Conservation (phyloP, 768 basidiomycete species). For the Rhizopogon rudus region DNA sequence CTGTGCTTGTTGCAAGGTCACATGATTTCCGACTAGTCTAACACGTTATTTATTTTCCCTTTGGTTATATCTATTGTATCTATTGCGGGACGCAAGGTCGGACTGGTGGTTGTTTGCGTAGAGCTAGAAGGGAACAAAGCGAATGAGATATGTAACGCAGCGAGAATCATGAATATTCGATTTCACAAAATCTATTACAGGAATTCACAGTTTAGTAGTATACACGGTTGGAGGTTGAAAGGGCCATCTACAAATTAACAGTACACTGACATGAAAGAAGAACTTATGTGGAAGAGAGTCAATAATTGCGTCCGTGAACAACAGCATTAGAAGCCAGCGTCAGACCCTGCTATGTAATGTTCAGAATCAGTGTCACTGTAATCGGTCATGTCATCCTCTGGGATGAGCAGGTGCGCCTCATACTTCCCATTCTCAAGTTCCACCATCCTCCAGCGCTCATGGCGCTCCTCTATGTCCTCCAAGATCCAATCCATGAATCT, state of each 20-base stretch:
- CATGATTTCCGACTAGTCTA: too few relatives aligned
- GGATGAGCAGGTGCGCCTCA: constrained; percentile 38
- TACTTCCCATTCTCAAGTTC: constrained; percentile 33
- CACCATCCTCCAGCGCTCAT: constrained; percentile 39
- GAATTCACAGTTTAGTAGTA: too few relatives aligned
- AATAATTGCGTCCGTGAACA: background rate
- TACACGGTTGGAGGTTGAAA: constrained; percentile 42
- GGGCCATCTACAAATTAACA: constrained; percentile 33
- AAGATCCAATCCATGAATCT: constrained; percentile 35
- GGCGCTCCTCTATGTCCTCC: constrained; percentile 35
- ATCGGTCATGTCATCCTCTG: constrained; percentile 27
- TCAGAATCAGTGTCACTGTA: constrained; percentile 37
- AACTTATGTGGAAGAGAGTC: background rate
- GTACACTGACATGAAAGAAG: background rate
- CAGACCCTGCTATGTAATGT: constrained; percentile 25
- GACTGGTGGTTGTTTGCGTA: constrained; percentile 1
- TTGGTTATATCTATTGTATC: too few relatives aligned
- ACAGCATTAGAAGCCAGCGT: background rate
- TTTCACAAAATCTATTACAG: background rate
- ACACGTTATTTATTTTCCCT: too few relatives aligned
- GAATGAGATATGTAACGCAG: background rate
- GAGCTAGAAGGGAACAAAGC: background rate
- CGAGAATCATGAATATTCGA: background rate
- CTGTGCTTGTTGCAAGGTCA: too few relatives aligned
- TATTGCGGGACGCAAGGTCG: background rate